Evolutionary conservation across 2,329 filamentous ascomycete species (phyloP).

Genomic region (Claviceps sp.): DNA sequence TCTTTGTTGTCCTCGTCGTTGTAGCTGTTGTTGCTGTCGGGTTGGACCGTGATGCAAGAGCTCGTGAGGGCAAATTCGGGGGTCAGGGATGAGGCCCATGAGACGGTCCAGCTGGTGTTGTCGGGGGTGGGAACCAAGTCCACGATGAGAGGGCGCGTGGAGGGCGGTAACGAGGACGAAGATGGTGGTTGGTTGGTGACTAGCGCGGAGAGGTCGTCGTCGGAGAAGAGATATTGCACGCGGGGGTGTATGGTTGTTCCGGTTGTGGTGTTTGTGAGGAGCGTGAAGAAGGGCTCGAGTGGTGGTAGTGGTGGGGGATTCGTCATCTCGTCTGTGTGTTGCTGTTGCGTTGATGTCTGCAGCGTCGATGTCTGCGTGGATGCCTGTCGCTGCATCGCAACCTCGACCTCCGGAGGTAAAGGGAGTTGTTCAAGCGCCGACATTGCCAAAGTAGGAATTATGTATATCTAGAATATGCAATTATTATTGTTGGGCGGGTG

Average conservation of each 20-base stretch:
- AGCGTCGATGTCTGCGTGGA: background rate
- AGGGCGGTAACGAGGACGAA: constrained; percentile 28
- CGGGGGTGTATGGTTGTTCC: constrained; percentile 69
- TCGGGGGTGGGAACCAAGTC: constrained; percentile 34
- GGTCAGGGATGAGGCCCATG: constrained; percentile 58
- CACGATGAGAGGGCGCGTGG: constrained; percentile 37
- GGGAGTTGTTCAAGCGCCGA: background rate
- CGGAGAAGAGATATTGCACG: constrained; percentile 84
- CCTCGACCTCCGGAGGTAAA: background rate
- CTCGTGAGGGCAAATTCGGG: constrained; percentile 54
- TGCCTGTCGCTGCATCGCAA: background rate
- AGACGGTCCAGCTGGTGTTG: constrained; percentile 38
- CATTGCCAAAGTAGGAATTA: background rate
- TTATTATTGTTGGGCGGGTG: constrained; percentile 25
- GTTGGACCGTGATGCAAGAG: constrained; percentile 28
- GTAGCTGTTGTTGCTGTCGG: constrained; percentile 17
- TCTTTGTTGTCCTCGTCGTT: background rate
- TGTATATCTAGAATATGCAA: background rate
- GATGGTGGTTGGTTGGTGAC: constrained; percentile 37
- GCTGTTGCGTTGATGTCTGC: background rate
- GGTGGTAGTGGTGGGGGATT: background rate
- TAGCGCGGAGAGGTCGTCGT: constrained; percentile 74
- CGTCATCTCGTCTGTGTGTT: background rate
- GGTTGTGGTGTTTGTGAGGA: constrained; percentile 64
- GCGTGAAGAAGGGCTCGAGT: constrained; percentile 69